A percentile compares a stretch with the other conserved stretches of the same genome.
phyloP scores from a whole-genome alignment of 176 grass and related monocot species.

The Oryza nivara region DNA sequence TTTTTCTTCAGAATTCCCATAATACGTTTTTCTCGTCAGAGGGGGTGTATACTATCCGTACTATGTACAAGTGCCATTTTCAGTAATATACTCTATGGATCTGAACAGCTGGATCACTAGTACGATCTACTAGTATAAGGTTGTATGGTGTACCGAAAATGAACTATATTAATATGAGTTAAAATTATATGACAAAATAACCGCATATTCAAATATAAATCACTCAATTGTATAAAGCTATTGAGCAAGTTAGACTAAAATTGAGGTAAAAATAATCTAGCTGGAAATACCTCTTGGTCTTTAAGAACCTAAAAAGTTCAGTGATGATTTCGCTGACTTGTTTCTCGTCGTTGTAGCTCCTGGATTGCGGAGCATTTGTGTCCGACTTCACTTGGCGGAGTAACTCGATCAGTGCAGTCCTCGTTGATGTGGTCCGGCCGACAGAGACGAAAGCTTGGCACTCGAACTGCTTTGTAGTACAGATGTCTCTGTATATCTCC shows the following conservation, averaged over 20 bases:
- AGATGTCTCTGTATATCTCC: constrained; percentile 2
- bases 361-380: not conserved
- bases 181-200: no score
- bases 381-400: constrained; percentile 3
- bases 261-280: not conserved
- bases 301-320: constrained; percentile 13
- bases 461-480: not conserved
- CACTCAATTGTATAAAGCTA: not conserved
- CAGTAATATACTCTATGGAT: no score
- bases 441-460: not conserved
- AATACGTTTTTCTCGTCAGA: no score
- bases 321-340: constrained; percentile 9
- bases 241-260: not conserved
- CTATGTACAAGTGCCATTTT: no score
- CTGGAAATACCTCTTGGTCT: constrained; percentile 12
- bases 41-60: no score
- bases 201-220: not conserved
- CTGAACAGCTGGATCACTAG: no score
- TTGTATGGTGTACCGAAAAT: no score
- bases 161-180: no score
- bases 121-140: no score
- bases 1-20: no score
- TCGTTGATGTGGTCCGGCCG: not conserved
- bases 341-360: not conserved
- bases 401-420: not conserved